Base-by-base conservation (phyloP, 1,139 yeast genomes). In the Nakaseomyces nivariensis region DNA sequence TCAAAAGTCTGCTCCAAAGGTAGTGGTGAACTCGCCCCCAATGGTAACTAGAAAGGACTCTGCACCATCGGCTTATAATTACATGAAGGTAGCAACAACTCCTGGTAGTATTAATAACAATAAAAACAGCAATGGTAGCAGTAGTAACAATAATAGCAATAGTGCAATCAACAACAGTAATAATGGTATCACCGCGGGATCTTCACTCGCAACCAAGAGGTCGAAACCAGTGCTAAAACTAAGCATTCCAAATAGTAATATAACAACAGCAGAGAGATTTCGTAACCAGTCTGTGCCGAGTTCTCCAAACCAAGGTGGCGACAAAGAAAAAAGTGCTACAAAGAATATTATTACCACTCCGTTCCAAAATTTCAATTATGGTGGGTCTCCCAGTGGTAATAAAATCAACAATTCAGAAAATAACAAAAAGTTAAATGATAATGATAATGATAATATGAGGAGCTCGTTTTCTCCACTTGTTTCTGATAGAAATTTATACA, bases 261-360 rank as follows among this genome's bases (percentile, higher is more conserved):
- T 29, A 5, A 41, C 22, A 7, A 29, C 44, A 29, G 44, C 44
- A 8, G 34, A 41, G 25, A 29, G 44, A 24, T 27, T 41, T 25
- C 33, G 34, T 9, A 41, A 41, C 34, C 34, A 41, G 11, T 41
- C 44, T 9, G 34, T 27, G 31, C 44, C 33, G 5, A 27, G 34
- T 17, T 27, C 44, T 4, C 34, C 44, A n/a, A 41, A 41, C 44
- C 40, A 37, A 5, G 26, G 26, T 25, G 24, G 25, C 6, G 32
- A 29, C n/a, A 29, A 27, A 9, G 44, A 41, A 5, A 41, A 41
- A 27, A 29, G 24, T 26, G 13, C 25, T 7, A n/a, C 44, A 13
- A 41, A 41, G 13, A 27, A 41, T 41, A 41, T 41, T 25, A 41
- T 41, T 27, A 41, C 34, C 11, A 41, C 44, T 4, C 44, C 44